Evolutionary conservation across 495 filamentous ascomycete genomes (phyloP).

Genomic region (Aspergillus baeticus): DNA sequence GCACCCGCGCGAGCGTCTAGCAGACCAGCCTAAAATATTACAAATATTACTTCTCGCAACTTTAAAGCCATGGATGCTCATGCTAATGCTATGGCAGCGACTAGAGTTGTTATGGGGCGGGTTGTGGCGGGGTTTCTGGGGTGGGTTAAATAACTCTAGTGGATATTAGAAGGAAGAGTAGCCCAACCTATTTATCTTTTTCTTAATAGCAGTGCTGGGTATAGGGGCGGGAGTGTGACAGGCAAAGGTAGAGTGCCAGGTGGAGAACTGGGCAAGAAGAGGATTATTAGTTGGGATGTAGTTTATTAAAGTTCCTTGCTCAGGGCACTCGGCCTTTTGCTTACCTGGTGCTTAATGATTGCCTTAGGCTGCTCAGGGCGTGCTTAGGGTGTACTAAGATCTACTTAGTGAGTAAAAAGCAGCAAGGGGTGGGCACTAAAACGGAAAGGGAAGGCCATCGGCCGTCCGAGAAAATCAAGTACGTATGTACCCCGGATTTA

Average conservation of each 20-base stretch:
- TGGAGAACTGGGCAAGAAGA: constrained; percentile 6
- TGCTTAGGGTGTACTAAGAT: constrained; percentile 16
- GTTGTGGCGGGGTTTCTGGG: too few relatives aligned
- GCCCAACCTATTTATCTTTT: constrained; percentile 4
- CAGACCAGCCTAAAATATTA: too few relatives aligned
- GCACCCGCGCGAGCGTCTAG: too few relatives aligned
- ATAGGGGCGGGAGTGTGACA: neutral
- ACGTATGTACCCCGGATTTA: too few relatives aligned
- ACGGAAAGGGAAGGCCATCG: constrained; percentile 8
- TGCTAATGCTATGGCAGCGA: too few relatives aligned
- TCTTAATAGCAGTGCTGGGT: neutral
- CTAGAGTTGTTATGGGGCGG: too few relatives aligned
- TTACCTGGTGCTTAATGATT: constrained; percentile 6
- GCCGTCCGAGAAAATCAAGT: constrained; percentile 3
- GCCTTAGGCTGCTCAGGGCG: constrained; percentile 6
- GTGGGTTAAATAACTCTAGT: too few relatives aligned
- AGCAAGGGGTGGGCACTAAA: constrained; percentile 33
- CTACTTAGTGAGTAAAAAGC: constrained; percentile 32
- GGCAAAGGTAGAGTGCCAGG: constrained; percentile 6
- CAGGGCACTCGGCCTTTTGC: constrained; percentile 1
- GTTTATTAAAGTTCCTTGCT: constrained; percentile 8
- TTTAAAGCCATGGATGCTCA: too few relatives aligned
- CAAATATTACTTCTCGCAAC: too few relatives aligned
- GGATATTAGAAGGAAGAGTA: constrained; percentile 1
- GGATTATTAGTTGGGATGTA: constrained; percentile 6